These are phyloP conservation scores for Lanmaoa rubissima DNA, from an alignment of 768 basidiomycete species.

Conservation along the genomic window DNA sequence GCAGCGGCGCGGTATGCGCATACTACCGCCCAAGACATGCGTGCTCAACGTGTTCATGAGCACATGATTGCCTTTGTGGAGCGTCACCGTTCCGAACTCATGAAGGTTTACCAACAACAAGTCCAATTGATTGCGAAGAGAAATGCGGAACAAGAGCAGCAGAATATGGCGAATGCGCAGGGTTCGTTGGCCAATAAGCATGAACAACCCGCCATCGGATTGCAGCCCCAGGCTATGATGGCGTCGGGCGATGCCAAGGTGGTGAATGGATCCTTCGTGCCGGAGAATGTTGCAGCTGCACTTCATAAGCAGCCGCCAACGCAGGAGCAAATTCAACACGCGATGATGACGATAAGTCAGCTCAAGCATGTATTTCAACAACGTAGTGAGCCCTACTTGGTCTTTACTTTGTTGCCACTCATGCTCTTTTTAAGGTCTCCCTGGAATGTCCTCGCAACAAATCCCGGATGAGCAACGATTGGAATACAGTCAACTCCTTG, in stretches of 20 bases:
- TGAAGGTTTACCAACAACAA: constrained; percentile 29
- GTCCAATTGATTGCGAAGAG: constrained; percentile 16
- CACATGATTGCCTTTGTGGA: constrained; percentile 58
- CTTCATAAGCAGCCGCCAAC: constrained; percentile 18
- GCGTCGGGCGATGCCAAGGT: constrained; percentile 21
- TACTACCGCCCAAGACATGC: constrained; percentile 49
- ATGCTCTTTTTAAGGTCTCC: constrained; percentile 32
- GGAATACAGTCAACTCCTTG: constrained; percentile 52
- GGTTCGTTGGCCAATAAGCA: constrained; percentile 17
- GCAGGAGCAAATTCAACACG: constrained; percentile 36
- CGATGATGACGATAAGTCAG: constrained; percentile 27
- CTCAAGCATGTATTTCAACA: constrained; percentile 35
- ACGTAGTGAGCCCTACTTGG: constrained; percentile 25
- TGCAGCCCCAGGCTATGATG: constrained; percentile 12
- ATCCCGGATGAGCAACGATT: constrained; percentile 53
- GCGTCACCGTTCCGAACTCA: constrained; percentile 39
- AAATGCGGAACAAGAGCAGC: constrained; percentile 24
- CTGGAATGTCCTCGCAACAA: constrained; percentile 34
- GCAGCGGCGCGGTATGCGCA: constrained; percentile 49
- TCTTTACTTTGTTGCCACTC: constrained; percentile 12
- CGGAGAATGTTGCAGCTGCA: constrained; percentile 2
- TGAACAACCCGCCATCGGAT: constrained; percentile 16
- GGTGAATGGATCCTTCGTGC: constrained; percentile 7
- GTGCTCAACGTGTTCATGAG: constrained; percentile 47
- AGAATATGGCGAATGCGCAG: constrained; percentile 20